Base-by-base conservation (phyloP, 352 stramenopile species). In the Pythium insidiosum region DNA sequence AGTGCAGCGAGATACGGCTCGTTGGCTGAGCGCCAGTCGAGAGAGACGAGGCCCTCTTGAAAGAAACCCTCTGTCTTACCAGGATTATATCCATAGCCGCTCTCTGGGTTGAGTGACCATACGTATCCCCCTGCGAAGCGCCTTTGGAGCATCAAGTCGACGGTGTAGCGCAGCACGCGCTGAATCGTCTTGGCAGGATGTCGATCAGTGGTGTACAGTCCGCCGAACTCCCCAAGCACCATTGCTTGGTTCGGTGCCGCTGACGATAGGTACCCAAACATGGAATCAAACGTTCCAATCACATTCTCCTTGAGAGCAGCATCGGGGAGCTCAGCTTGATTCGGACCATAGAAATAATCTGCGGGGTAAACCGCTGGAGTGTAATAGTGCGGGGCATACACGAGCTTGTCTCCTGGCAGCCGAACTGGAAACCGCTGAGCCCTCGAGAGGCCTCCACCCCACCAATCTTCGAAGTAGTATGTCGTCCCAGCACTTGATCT, bases 371-470 rank as follows among this genome's bases (percentile, higher is more conserved):
- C 71, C 0, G 68, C 58, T 1, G 78, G 67, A 1, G 68, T 71
- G 55, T 84, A 81, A 41, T 79, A 91, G 51, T 91, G 78, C 28
- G 78, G 78, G 2, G 72, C 60, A 31, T 78, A 88, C 4, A 91
- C 75, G 15, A 91, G 58, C 48, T 91, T 91, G 52, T 88, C 61
- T 7, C 50, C 58, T 2, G 45, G 58, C 29, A 88, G 65, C 6
- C 52, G 56, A 3, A 86, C 50, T 2, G 68, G 61, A 23, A 64
- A 63, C 26, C 71, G 47, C 13, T 63, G 55, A 16, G 61, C 66
- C 4, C 61, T 48, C 41, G 63, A 53, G 0, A 88, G 56, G 0
- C 70, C 72, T 9, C 63, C 70, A 12, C 75, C 75, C 25, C 69
- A 83, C 73, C 73, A 90, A 38, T 84, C 74, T 10, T 71, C 66